Evolutionary conservation across 345 rosid species (phyloP), one percentile per base, ranked within the genome.

Genomic region (Rhodomyrtus tomentosa): DNA sequence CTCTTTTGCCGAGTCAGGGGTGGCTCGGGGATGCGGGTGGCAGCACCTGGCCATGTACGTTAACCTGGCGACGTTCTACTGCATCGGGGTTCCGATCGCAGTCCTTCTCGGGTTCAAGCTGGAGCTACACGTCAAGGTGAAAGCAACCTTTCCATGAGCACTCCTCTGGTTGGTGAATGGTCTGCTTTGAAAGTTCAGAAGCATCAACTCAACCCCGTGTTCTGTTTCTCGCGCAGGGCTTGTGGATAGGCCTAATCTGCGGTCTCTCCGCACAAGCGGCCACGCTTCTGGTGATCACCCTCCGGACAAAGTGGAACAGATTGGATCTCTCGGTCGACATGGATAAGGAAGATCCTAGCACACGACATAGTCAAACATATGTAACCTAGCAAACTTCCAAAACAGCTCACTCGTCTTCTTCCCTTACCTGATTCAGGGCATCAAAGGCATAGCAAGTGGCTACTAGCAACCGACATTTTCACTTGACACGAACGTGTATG

Each of bases 21-120:
- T 93, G 54, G 92, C 92, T 0, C 92, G 96, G 88, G 98, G 96
- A 53, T 91, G 96, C 12, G 98, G 96, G 22, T 94, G 96, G 96
- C 96, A 96, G 82, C 92, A 86, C 4, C 55, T 93, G 81, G 99
- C 87, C 13, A 90, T 91, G 4, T 83, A 84, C 80, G 91, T 84
- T n/a, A 94, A 95, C 83, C 84, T 95, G 38, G 91, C 85, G 27
- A 89, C 94, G n/a, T 92, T 91, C 32, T 94, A 89, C 85, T 36
- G 86, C 1, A 85, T 93, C 51, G 96, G 94, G 59, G 83, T 92
- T 88, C 95, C 93, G 0, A 81, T 92, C 25, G 91, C 93, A 2
- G 81, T 50, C 10, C 50, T 94, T 20, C 91, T 92, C 32, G 95
- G 91, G 50, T 93, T 96, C 84, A 91, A 92, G 89, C 85, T 90